These are phyloP conservation scores for Blakeslea trispora DNA, from an alignment of 371 early-diverging fungal species.

Conservation along the genomic window DNA sequence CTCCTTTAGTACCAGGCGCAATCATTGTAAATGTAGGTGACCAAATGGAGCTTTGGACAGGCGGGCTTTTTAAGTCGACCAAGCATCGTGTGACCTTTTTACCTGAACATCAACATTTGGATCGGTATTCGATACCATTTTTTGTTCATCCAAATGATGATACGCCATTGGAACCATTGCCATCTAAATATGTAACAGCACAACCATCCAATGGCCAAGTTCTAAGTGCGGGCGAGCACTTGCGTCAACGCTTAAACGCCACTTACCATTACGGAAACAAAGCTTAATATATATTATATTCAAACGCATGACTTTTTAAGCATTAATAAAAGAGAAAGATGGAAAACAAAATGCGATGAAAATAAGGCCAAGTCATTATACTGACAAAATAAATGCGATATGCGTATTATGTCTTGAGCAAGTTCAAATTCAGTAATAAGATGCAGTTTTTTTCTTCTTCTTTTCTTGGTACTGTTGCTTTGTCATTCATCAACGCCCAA, in stretches of 20 bases:
- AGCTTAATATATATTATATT: neutral
- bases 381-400: no score
- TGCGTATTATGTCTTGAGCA: no score
- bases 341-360: neutral
- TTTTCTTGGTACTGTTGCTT: no score
- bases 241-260: conserved; percentile 37
- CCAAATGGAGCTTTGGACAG: conserved; percentile 67
- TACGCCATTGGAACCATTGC: conserved; percentile 48
- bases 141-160: conserved; percentile 62
- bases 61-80: conserved; percentile 68
- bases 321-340: neutral
- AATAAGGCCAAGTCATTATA: no score
- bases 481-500: no score
- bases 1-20: conserved; percentile 59
- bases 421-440: no score
- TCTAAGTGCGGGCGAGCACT: conserved; percentile 39
- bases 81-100: conserved; percentile 71
- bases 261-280: conserved; percentile 32
- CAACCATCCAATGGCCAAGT: neutral
- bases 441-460: no score
- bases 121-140: conserved; percentile 74
- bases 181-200: conserved; percentile 27
- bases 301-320: no score
- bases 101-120: conserved; percentile 55
- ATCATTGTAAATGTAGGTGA: conserved; percentile 77